Evolutionary conservation across 78 protist species (phyloP).

Genomic region (Acrasis kona): DNA sequence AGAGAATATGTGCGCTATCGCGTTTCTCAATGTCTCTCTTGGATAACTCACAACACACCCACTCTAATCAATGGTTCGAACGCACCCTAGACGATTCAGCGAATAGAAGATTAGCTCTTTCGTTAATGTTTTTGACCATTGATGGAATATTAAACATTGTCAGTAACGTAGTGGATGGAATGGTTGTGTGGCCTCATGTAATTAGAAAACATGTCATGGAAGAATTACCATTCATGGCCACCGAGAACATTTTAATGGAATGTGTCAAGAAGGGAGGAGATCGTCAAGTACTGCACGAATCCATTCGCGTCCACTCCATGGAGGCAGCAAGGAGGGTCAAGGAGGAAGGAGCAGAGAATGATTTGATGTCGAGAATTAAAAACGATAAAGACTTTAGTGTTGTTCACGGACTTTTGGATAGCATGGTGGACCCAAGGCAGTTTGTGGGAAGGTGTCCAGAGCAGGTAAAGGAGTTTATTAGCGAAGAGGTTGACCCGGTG

Average conservation of each 20-base stretch:
- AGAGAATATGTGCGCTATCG: conserved; percentile 37
- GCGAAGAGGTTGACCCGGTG: conserved; percentile 24
- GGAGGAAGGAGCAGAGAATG: conserved; percentile 28
- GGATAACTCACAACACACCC: conserved; percentile 12
- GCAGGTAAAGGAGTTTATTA: conserved; percentile 23
- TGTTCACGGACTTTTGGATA: conserved; percentile 16
- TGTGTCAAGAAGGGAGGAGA: conserved; percentile 55
- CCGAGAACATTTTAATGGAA: conserved; percentile 64
- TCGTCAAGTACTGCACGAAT: conserved; percentile 55
- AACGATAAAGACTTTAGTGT: conserved; percentile 2
- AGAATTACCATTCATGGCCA: conserved; percentile 64
- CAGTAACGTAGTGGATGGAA: conserved; percentile 31
- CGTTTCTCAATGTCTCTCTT: conserved; percentile 27
- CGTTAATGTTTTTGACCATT: conserved; percentile 36
- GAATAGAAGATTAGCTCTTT: conserved; percentile 32
- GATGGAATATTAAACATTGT: conserved; percentile 15
- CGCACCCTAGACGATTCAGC: conserved; percentile 61
- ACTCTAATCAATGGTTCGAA: conserved; percentile 48
- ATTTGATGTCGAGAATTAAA: conserved; percentile 36
- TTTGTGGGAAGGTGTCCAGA: conserved; percentile 38
- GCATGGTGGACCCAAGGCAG: conserved; percentile 25
- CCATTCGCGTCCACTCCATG: conserved; percentile 36
- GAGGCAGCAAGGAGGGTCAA: conserved; percentile 34
- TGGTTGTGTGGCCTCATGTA: conserved; percentile 37
- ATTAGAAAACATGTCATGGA: not conserved